Conservation (phyloP, 768 basidiomycete species). For the Kondoa subrosea region DNA sequence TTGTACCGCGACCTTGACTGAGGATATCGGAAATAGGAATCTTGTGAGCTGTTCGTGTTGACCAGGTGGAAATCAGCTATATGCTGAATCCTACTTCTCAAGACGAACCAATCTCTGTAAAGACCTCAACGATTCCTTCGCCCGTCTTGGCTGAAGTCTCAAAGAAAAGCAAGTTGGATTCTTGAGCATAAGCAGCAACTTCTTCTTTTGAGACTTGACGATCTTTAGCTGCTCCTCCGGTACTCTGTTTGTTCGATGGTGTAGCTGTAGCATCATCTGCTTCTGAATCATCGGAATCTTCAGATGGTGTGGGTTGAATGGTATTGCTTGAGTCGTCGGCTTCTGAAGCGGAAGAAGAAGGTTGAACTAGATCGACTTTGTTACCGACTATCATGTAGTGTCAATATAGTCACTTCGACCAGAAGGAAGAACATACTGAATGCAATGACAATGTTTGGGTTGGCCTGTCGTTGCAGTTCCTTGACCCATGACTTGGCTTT, state of each 20-base stretch:
- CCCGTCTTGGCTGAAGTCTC: conserved; percentile 97
- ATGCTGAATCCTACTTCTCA: neutral
- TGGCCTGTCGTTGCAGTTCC: conserved; percentile 94
- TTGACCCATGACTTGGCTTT: conserved; percentile 99
- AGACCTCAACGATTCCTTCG: conserved; percentile 88
- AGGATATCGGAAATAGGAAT: conserved; percentile 85
- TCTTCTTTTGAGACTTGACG: conserved; percentile 80
- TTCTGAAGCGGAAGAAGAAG: conserved; percentile 55
- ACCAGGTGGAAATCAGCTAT: neutral
- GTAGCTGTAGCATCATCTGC: conserved; percentile 82
- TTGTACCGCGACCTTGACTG: conserved; percentile 43
- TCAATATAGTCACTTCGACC: neutral
- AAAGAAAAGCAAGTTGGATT: conserved; percentile 82
- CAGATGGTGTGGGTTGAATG: neutral
- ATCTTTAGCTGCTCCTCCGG: conserved; percentile 37
- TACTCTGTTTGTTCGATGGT: conserved; percentile 39
- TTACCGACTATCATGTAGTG: conserved; percentile 52
- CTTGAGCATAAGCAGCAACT: conserved; percentile 87
- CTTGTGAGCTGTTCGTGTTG: conserved; percentile 45
- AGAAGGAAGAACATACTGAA: conserved; percentile 33
- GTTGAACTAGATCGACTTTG: conserved; percentile 63
- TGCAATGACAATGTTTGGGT: conserved; percentile 86
- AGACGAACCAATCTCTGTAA: conserved; percentile 83
- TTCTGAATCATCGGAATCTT: conserved; percentile 41
- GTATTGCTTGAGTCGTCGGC: conserved; percentile 13